A percentile compares a stretch with the other conserved stretches of the same genome.
phyloP scores from a whole-genome alignment of 139 green algal genomes.

The Picochlorum sp. region DNA sequence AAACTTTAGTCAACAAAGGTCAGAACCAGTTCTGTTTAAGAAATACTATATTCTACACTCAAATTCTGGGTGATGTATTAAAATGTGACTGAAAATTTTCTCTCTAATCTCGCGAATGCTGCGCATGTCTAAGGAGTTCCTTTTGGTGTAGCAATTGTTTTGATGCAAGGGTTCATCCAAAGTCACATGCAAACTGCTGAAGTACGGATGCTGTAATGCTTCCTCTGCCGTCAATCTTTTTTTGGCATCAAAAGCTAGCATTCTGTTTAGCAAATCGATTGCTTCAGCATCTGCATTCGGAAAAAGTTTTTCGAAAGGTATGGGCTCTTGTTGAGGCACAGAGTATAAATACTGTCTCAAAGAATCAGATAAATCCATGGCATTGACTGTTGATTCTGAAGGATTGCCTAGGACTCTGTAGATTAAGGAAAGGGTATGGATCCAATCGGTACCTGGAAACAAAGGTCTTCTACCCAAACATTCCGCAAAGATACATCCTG shows the following conservation, averaged over 20 bases:
- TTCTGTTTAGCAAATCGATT: slow-evolving; percentile 75
- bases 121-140: slow-evolving; percentile 1
- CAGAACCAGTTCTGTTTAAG: too few relatives aligned
- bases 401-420: slow-evolving; percentile 53
- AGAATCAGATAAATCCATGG: slow-evolving; percentile 10
- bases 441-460: slow-evolving; percentile 82
- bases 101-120: slow-evolving; percentile 10
- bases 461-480: slow-evolving; percentile 51
- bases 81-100: slow-evolving; percentile 21
- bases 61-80: slow-evolving; percentile 26
- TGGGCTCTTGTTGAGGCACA: slow-evolving; percentile 18
- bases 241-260: slow-evolving; percentile 71
- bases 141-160: slow-evolving; percentile 33
- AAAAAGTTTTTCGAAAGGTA: slow-evolving; percentile 43
- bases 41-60: slow-evolving; percentile 1
- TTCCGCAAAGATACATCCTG: slow-evolving; percentile 34
- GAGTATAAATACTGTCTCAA: slow-evolving; percentile 14
- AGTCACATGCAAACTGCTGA: slow-evolving; percentile 53
- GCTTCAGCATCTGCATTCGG: slow-evolving; percentile 53
- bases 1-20: too few relatives aligned
- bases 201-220: slow-evolving; percentile 82
- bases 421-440: slow-evolving; percentile 89
- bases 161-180: slow-evolving; percentile 49
- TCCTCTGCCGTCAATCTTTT: slow-evolving; percentile 68
- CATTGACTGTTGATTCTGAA: not conserved